Base-by-base conservation (phyloP, 2,329 filamentous ascomycete genomes). In the Diaporthe sp. region DNA sequence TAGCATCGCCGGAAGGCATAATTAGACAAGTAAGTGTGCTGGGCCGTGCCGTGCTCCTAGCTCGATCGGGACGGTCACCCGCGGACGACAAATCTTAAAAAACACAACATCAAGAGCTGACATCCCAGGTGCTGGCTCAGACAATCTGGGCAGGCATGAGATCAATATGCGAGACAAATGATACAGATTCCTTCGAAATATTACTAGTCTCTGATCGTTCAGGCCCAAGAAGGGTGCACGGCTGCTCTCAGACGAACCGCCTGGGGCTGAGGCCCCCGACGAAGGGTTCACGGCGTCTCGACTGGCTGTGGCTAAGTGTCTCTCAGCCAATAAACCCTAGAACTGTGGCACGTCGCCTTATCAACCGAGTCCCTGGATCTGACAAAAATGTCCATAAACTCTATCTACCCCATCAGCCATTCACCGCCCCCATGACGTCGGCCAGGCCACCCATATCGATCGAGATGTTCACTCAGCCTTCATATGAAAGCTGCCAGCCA, bases 1-100 rank as follows among this genome's bases (percentile, higher is more conserved):
- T 38, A 54, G 28, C 22, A 28, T 25, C 12, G 45, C 57, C 3
- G 22, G 25, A 17, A 35, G 61, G 61, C 61, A 35, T 25, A 4
- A 38, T 19, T 8, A 40, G 33, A 54, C n/a, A n/a, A n/a, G 10
- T 45, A 38, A 52, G 30, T 67, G 1, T 40, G 45, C 64, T 67
- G 45, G 64, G 64, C 64, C 45, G 45, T 52, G 47, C 64, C 64
- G 42, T 35, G n/a, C 9, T 38, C 15, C 47, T 52, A 67, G 22
- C 64, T 50, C 12, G 28, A 67, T 35, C 42, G 40, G 40, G 42
- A 25, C 28, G 2, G 28, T 5, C 28, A 47, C 3, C 28, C 28
- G 33, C 60, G 12, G 9, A 42, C 12, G 15, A 13, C 22, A 67
- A 67, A 25, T 45, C 22, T 50, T 50, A 25, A 25, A 25, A 3